Base-by-base conservation (phyloP, 208 protist species). In the Leishmania aethiopica region DNA sequence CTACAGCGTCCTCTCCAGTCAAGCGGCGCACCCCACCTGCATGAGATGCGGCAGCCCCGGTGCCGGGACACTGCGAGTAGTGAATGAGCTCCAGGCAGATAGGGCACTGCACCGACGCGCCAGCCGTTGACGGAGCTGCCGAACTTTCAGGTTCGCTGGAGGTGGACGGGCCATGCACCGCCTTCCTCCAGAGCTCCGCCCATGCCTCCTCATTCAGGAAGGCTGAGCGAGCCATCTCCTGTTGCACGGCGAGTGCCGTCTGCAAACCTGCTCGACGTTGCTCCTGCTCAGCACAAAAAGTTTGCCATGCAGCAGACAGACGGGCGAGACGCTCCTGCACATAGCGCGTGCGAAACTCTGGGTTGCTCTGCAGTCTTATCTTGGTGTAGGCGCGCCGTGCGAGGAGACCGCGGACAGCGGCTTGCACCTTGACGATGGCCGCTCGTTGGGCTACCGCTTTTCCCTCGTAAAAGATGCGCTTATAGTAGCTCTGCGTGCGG, bases 391-490 rank as follows among this genome's bases (percentile, higher is more conserved):
- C 78, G 25, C 91, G 92, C 2, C 93, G 84, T 6, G 95, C 92
- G 17, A 96, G 78, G 32, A 84, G 89, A 1, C 90, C 90, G 5
- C 95, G 91, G 55, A 95, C 87, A 37, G 84, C 79, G 0, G 93
- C 77, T 77, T 98, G 95, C 60, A 96, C 91, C 42, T 91, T 90
- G 28, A 96, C 88, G 57, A 96, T 87, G 3, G 93, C 93, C 1
- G 89, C 89, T n/a, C 91, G 93, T 85, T 98, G 91, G 53, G 89
- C 90, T 80, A 95, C 84, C 3, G 92, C 95, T 74, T 93, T 94
- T 25, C 95, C 92, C 17, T 90, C 89, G 80, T 90, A 98, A 81
- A 91, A 98, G 35, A 87, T 83, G 15, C 92, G 88, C 81, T 98
- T 98, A 86, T 95, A 87, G 84, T 96, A 98, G 78, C 92, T 89